These are phyloP conservation scores for Ceratobasidium sp. DNA, from an alignment of 1,284 basidiomycete species.

Conservation along the genomic window DNA sequence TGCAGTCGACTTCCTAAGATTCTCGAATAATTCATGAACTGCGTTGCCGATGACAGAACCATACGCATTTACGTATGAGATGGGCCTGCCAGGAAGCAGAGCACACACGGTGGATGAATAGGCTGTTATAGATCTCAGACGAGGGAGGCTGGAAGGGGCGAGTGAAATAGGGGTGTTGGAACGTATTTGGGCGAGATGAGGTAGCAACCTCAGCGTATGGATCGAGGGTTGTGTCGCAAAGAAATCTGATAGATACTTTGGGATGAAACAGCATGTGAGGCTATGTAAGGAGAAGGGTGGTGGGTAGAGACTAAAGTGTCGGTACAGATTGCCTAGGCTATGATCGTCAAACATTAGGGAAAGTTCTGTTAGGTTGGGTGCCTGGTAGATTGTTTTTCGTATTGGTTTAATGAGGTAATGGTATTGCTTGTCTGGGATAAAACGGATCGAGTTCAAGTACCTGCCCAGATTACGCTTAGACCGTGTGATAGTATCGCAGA, in stretches of 20 bases:
- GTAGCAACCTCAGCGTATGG: background rate
- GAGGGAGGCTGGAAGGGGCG: background rate
- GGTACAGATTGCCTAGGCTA: slow-evolving; percentile 8
- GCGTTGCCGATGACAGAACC: background rate
- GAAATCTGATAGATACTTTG: background rate
- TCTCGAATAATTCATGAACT: background rate
- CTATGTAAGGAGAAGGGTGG: slow-evolving; percentile 11
- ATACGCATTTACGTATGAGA: background rate
- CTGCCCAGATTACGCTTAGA: background rate
- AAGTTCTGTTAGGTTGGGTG: slow-evolving; percentile 18
- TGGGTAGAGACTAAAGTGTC: background rate
- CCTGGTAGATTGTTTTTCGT: background rate
- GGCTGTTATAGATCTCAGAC: slow-evolving; percentile 2
- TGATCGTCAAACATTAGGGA: slow-evolving; percentile 9
- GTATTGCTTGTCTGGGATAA: background rate
- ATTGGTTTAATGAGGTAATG: background rate
- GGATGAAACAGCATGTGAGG: slow-evolving; percentile 18
- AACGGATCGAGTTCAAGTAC: background rate
- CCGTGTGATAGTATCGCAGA: slow-evolving; percentile 8
- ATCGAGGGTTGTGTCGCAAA: background rate
- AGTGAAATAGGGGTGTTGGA: background rate
- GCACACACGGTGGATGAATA: background rate
- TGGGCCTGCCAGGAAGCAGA: slow-evolving; percentile 1
- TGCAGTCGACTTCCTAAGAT: background rate
- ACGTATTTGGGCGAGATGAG: no score